Conservation (phyloP, 345 rosid genomes). For the Gossypioides kirkii region DNA sequence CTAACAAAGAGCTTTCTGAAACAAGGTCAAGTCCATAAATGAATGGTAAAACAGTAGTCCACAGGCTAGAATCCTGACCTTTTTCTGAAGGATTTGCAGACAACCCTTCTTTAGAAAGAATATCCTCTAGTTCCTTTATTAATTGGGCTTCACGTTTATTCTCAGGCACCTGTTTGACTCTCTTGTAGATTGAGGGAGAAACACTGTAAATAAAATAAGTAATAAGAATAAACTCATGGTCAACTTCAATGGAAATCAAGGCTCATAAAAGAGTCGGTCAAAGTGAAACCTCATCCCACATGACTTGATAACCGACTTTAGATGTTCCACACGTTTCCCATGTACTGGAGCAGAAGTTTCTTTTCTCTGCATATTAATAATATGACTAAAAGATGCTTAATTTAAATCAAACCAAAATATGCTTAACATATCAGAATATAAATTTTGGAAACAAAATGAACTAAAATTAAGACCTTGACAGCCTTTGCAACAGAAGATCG, state of each 20-base stretch:
- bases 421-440: conserved; percentile 3
- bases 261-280: conserved; percentile 11
- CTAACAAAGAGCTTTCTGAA: background rate
- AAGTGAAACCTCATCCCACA: conserved; percentile 71
- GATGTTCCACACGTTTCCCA: conserved; percentile 76
- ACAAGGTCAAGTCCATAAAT: background rate
- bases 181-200: conserved; percentile 74
- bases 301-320: conserved; percentile 72
- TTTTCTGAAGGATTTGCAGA: conserved; percentile 82
- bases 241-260: conserved; percentile 10
- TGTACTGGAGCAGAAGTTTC: conserved; percentile 53
- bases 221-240: background rate
- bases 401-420: background rate
- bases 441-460: conserved; percentile 10
- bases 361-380: conserved; percentile 48
- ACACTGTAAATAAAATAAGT: conserved; percentile 40
- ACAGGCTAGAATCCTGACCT: conserved; percentile 40
- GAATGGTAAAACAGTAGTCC: background rate
- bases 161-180: conserved; percentile 80
- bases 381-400: conserved; percentile 4
- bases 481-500: conserved; percentile 46
- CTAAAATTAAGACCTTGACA: conserved; percentile 39
- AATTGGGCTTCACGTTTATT: conserved; percentile 68
- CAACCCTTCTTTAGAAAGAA: conserved; percentile 84
- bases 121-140: conserved; percentile 71